phyloP scores from a whole-genome alignment of 805 yeast genomes.

The Candida nanaspora region DNA sequence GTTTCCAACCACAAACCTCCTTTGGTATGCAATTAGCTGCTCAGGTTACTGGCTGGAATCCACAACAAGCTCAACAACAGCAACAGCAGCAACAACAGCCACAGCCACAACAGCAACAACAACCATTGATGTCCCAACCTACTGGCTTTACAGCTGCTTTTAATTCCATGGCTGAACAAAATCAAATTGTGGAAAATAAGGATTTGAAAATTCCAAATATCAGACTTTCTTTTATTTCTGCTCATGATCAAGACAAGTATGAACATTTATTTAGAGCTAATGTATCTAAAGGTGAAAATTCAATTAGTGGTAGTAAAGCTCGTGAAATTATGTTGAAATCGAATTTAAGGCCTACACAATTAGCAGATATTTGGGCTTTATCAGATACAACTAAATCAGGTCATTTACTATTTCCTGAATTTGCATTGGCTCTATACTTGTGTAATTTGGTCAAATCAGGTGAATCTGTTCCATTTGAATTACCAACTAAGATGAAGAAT shows the following conservation, averaged over 20 bases:
- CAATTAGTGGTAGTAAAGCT: slow-evolving; percentile 67
- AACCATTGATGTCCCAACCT: slow-evolving; percentile 31
- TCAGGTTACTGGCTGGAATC: slow-evolving; percentile 36
- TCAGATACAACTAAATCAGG: slow-evolving; percentile 90
- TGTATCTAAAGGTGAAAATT: slow-evolving; percentile 61
- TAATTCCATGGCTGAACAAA: slow-evolving; percentile 8
- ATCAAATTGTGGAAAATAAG: slow-evolving; percentile 41
- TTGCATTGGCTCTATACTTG: slow-evolving; percentile 84
- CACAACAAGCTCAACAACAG: slow-evolving; percentile 13
- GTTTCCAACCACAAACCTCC: slow-evolving; percentile 30
- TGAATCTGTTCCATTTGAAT: slow-evolving; percentile 61
- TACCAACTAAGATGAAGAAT: slow-evolving; percentile 68
- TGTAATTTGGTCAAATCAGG: slow-evolving; percentile 76
- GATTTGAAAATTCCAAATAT: slow-evolving; percentile 64
- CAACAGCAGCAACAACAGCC: slow-evolving; percentile 10
- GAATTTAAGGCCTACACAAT: slow-evolving; percentile 61
- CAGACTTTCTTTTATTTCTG: slow-evolving; percentile 77
- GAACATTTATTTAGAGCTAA: slow-evolving; percentile 79
- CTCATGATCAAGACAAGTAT: slow-evolving; percentile 79
- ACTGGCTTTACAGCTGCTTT: slow-evolving; percentile 37
- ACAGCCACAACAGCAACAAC: slow-evolving; percentile 11
- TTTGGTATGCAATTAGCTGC: slow-evolving; percentile 28
- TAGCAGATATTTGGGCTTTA: slow-evolving; percentile 85
- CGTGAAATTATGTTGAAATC: slow-evolving; percentile 76
- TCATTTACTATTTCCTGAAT: slow-evolving; percentile 82